Conservation (phyloP, 2,329 filamentous ascomycete species). For the Verticillium alfalfae region DNA sequence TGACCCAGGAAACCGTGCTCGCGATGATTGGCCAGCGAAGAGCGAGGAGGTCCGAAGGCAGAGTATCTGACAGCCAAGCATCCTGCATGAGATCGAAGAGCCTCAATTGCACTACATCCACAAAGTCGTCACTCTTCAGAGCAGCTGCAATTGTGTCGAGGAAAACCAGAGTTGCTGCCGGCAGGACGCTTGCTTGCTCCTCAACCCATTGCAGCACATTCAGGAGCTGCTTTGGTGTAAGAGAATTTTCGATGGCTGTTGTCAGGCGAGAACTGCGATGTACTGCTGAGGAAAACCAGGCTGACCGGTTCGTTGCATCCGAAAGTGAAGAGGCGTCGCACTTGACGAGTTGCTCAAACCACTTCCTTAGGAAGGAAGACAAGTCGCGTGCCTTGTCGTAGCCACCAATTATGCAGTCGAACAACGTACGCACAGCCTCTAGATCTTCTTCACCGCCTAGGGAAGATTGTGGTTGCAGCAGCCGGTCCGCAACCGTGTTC, state of each 20-base stretch:
- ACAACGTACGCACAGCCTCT: slow-evolving; percentile 24
- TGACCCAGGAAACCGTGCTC: slow-evolving; percentile 26
- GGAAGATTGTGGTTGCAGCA: slow-evolving; percentile 14
- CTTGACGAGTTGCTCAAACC: slow-evolving; percentile 36
- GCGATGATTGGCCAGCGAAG: slow-evolving; percentile 36
- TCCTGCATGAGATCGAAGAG: slow-evolving; percentile 28
- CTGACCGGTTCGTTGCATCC: slow-evolving; percentile 6
- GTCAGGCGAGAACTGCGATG: slow-evolving; percentile 5
- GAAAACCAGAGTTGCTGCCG: slow-evolving; percentile 31
- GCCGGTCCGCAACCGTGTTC: slow-evolving; percentile 29
- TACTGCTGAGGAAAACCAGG: slow-evolving; percentile 20
- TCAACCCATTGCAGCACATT: slow-evolving; percentile 37
- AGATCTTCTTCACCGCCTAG: slow-evolving; percentile 10
- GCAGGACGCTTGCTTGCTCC: slow-evolving; percentile 20
- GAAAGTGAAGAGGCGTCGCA: slow-evolving; percentile 16
- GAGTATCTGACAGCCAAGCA: slow-evolving; percentile 16
- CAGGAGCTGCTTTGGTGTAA: slow-evolving; percentile 37
- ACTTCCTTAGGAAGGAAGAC: slow-evolving; percentile 38
- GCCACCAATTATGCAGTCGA: slow-evolving; percentile 36
- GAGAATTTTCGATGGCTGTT: slow-evolving; percentile 29
- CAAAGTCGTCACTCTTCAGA: slow-evolving; percentile 32
- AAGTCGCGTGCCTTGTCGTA: slow-evolving; percentile 38
- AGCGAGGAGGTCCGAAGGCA: slow-evolving; percentile 21
- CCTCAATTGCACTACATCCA: slow-evolving; percentile 32
- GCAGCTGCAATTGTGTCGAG: slow-evolving; percentile 35